Percentiles rank a stretch among this genome's conserved stretches.
phyloP scores from a whole-genome alignment of 208 protist species.

The Blastocrithidia nonstop region DNA sequence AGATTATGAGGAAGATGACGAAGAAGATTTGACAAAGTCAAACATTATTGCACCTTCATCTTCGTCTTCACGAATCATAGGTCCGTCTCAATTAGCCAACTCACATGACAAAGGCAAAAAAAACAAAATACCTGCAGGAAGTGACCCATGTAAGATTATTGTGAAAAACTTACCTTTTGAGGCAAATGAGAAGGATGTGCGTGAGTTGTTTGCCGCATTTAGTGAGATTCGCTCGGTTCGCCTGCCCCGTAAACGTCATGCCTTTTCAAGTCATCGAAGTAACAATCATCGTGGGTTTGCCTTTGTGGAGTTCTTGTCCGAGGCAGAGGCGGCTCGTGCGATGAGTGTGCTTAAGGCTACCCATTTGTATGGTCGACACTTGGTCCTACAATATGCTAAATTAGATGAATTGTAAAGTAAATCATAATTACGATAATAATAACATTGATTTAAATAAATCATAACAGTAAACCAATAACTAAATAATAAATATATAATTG shows the following conservation, averaged over 20 bases:
- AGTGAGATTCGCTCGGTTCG: conserved; percentile 92
- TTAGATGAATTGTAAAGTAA: conserved; percentile 20
- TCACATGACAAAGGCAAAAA: not conserved
- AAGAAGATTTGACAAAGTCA: not conserved
- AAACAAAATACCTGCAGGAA: conserved; percentile 37
- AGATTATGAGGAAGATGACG: conserved; percentile 2
- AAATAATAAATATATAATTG: too few relatives aligned
- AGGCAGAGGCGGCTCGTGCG: conserved; percentile 90
- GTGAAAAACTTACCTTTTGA: conserved; percentile 98
- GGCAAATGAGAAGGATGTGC: conserved; percentile 91
- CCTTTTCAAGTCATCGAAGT: conserved; percentile 59
- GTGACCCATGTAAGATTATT: conserved; percentile 87
- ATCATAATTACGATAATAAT: not conserved
- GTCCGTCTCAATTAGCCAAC: not conserved
- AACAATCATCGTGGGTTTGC: conserved; percentile 94
- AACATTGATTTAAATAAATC: too few relatives aligned
- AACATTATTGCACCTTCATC: not conserved
- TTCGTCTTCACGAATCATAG: not conserved
- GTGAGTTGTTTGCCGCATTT: conserved; percentile 92
- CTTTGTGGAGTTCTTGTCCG: conserved; percentile 96
- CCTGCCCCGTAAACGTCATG: conserved; percentile 90
- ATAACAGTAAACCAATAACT: too few relatives aligned
- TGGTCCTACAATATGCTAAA: conserved; percentile 94
- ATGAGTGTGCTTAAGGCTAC: conserved; percentile 83
- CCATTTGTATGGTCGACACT: conserved; percentile 96